These are phyloP conservation scores for Penicillium waksmanii DNA, from an alignment of 495 filamentous ascomycete genomes.

Conservation along the genomic window DNA sequence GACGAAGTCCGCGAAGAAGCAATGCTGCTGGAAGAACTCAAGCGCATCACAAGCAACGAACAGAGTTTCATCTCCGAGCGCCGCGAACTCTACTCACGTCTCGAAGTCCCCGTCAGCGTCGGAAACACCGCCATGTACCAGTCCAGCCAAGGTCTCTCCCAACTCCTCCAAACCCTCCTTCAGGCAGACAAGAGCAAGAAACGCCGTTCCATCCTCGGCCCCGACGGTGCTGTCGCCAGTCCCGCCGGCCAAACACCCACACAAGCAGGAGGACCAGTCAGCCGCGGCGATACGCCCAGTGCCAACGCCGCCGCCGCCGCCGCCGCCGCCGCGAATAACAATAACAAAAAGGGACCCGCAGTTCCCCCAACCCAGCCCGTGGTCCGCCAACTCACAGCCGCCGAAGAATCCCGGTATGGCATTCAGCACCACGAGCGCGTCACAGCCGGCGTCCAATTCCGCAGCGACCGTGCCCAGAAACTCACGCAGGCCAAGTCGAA, in stretches of 20 bases:
- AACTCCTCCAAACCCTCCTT: slow-evolving; percentile 77
- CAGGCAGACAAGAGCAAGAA: slow-evolving; percentile 87
- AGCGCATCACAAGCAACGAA: slow-evolving; percentile 81
- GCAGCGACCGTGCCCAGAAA: slow-evolving; percentile 81
- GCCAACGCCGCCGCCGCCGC: slow-evolving; percentile 29
- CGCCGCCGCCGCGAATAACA: slow-evolving; percentile 12
- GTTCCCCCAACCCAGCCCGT: slow-evolving; percentile 49
- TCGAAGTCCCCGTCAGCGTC: slow-evolving; percentile 75
- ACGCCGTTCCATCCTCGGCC: slow-evolving; percentile 64
- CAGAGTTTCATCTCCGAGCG: slow-evolving; percentile 84
- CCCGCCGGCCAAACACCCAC: slow-evolving; percentile 57
- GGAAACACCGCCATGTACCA: slow-evolving; percentile 71
- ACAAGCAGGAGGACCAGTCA: slow-evolving; percentile 31
- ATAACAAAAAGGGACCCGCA: slow-evolving; percentile 59
- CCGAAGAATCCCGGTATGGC: slow-evolving; percentile 78
- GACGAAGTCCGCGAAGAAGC: slow-evolving; percentile 93
- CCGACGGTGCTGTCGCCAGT: slow-evolving; percentile 51
- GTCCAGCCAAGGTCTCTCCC: slow-evolving; percentile 74
- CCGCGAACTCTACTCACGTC: slow-evolving; percentile 82
- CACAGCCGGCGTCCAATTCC: slow-evolving; percentile 73
- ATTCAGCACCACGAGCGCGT: slow-evolving; percentile 86
- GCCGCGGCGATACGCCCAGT: slow-evolving; percentile 47
- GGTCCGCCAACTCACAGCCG: slow-evolving; percentile 69
- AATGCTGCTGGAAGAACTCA: slow-evolving; percentile 82
- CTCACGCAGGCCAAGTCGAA: slow-evolving; percentile 80